Conservation (phyloP, 2,329 filamentous ascomycete genomes). For the Diaporthe sp. region DNA sequence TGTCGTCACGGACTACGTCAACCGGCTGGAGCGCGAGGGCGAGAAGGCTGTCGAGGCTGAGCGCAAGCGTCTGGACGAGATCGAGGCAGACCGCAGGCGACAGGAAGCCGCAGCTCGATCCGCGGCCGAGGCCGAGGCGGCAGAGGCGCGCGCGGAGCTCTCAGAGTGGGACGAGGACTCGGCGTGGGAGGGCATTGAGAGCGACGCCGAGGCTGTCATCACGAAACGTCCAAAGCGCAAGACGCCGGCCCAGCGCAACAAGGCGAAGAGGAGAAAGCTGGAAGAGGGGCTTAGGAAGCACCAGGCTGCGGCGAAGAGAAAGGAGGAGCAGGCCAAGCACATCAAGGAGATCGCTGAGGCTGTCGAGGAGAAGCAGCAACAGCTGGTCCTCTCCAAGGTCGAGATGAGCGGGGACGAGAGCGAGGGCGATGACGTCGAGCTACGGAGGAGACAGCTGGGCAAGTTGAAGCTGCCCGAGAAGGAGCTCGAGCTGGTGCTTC, state of each 20-base stretch:
- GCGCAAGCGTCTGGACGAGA: constrained; percentile 74
- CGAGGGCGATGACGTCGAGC: constrained; percentile 69
- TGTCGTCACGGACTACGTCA: constrained; percentile 84
- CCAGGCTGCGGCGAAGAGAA: constrained; percentile 79
- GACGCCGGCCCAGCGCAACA: constrained; percentile 87
- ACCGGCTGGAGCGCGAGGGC: constrained; percentile 78
- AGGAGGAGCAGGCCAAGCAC: constrained; percentile 75
- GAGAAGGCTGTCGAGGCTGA: constrained; percentile 84
- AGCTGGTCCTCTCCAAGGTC: constrained; percentile 54
- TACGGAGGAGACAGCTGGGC: constrained; percentile 80
- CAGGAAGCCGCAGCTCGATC: constrained; percentile 76
- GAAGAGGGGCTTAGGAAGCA: constrained; percentile 82
- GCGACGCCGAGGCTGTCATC: constrained; percentile 77
- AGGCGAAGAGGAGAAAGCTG: constrained; percentile 87
- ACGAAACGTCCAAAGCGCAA: constrained; percentile 86
- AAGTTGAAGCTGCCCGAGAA: constrained; percentile 80
- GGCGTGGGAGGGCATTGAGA: constrained; percentile 91
- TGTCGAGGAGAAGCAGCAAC: constrained; percentile 66
- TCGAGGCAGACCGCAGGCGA: constrained; percentile 73
- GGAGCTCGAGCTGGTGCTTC: constrained; percentile 81
- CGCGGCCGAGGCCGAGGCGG: constrained; percentile 79
- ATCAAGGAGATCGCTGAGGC: constrained; percentile 78
- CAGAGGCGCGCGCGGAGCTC: constrained; percentile 72
- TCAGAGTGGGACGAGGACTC: constrained; percentile 87
- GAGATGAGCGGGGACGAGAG: constrained; percentile 60